Conservation (phyloP, 2,329 filamentous ascomycete genomes). For the Penicillium rolfsii region DNA sequence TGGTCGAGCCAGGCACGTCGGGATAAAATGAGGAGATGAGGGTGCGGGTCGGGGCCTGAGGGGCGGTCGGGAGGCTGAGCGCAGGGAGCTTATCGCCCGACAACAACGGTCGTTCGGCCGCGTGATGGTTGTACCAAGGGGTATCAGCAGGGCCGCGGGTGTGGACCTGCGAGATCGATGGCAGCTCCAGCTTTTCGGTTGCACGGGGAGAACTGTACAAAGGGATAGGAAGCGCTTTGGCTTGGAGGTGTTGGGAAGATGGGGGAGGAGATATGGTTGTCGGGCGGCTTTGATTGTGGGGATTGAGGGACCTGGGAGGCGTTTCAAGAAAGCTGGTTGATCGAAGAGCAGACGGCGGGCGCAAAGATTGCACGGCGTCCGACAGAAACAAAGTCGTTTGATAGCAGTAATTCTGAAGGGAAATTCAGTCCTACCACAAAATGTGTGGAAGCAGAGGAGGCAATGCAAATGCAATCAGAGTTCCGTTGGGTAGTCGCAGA, state of each 20-base stretch:
- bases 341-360: constrained; percentile 7
- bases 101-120: constrained; percentile 64
- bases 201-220: constrained; percentile 40
- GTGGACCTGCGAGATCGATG: constrained; percentile 81
- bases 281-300: constrained; percentile 22
- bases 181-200: constrained; percentile 94
- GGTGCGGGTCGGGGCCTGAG: constrained; percentile 68
- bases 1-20: constrained; percentile 51
- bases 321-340: constrained; percentile 6
- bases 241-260: neutral
- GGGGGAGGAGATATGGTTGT: constrained; percentile 25
- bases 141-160: constrained; percentile 75
- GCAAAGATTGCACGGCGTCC: constrained; percentile 20
- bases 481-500: constrained; percentile 3
- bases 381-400: neutral
- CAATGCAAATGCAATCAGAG: constrained; percentile 3
- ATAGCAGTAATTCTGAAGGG: neutral
- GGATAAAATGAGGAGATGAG: constrained; percentile 57
- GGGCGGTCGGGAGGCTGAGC: constrained; percentile 68
- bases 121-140: constrained; percentile 70
- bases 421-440: neutral
- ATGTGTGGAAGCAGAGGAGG: neutral
- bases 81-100: constrained; percentile 76
- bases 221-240: constrained; percentile 1
- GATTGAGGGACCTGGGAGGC: constrained; percentile 28